Evolutionary conservation across 148 eudicot species (phyloP), one percentile per base, ranked within the genome.

Genomic region (Rheum nobile): DNA sequence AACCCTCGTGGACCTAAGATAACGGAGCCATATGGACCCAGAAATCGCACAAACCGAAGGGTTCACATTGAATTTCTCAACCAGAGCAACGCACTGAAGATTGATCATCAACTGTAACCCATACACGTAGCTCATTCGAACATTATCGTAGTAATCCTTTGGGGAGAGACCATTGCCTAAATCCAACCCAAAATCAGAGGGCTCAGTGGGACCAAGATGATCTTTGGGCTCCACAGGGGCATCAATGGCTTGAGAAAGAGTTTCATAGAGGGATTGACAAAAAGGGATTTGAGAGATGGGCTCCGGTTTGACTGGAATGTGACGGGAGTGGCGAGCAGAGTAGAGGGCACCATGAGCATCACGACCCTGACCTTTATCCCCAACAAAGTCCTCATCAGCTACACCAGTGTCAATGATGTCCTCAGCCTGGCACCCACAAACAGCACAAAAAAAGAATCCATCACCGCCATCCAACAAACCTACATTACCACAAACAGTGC

Each of bases 101-200:
- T 84, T 83, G 16, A 93, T 75, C 88, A 91, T 80, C 75, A 83
- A 75, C 80, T 93, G 97, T 67, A 91, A 24, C 19, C 98, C 98
- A 80, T 73, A 74, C 65, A 85, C 85, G 75, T 91, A 93, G 77
- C 88, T 88, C 82, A 74, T 71, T 72, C 97, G 79, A 29, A 91
- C 74, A 55, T 82, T 77, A 34, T 74, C 65, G n/a, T 72, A 81
- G 71, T 93, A 88, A 43, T 85, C 87, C 8, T 80, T 85, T 1
- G 75, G 74, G 3, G 38, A 70, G 24, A 74, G 35, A 44, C 37
- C 31, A 0, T 19, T 50, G 71, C 76, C 68, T 55, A 26, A 26
- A 54, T 42, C 47, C 0, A 32, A 31, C n/a, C 84, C 91, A 46
- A 93, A 93, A 82, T 93, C 97, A 4, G 76, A 72, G 7, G 97